phyloP scores from a whole-genome alignment of 345 rosid genomes.

The Populus ilicifolia region DNA sequence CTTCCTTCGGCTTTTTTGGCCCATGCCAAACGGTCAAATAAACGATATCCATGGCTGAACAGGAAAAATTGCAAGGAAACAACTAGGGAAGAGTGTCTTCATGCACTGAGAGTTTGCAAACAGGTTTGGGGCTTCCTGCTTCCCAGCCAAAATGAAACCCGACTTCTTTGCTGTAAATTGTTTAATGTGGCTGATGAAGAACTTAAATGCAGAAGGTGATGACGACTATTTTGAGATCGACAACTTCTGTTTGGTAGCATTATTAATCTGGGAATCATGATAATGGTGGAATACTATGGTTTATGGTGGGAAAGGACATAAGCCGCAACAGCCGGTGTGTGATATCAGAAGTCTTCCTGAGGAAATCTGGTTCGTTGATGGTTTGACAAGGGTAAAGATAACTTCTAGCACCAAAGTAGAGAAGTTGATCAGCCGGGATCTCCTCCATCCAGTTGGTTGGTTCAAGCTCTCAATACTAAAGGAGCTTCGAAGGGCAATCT shows the following conservation, averaged over 20 bases:
- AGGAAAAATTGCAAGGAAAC: neutral
- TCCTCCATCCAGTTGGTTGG: neutral
- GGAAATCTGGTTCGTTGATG: neutral
- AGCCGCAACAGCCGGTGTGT: neutral
- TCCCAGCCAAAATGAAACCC: neutral
- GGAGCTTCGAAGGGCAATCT: neutral
- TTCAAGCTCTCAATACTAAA: neutral
- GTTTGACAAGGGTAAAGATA: neutral
- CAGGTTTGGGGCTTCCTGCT: neutral
- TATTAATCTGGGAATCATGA: neutral
- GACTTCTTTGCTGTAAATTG: neutral
- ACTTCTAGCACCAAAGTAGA: neutral
- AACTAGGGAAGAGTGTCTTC: neutral
- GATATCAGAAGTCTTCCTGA: neutral
- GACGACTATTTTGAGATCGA: neutral
- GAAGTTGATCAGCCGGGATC: neutral
- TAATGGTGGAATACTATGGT: neutral
- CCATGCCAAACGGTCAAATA: neutral
- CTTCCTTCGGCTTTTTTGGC: neutral
- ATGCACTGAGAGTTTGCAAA: neutral
- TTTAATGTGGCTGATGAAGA: neutral
- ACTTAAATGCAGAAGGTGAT: neutral
- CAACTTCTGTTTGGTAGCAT: neutral
- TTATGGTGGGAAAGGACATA: neutral
- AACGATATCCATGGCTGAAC: neutral